Evolutionary conservation across 306 rosid species (phyloP).

Genomic region (Rosa chinensis): DNA sequence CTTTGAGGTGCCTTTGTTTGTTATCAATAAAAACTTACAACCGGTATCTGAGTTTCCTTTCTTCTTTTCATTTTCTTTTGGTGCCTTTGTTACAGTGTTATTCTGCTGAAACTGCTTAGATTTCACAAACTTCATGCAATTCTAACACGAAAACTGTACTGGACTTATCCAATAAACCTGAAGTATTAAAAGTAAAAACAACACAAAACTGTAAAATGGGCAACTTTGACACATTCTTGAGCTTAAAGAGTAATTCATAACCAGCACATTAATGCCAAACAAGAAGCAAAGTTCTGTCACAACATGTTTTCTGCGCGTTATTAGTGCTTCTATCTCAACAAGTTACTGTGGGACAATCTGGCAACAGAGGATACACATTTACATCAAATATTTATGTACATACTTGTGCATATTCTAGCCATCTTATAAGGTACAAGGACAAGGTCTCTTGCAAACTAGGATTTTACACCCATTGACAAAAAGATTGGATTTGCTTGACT

Average conservation of each 20-base stretch:
- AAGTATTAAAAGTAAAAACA: not conserved
- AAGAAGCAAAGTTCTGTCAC: not conserved
- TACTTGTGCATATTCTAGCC: not conserved
- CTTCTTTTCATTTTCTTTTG: no score
- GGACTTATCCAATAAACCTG: not conserved
- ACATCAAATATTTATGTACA: slow-evolving; percentile 30
- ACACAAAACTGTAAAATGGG: not conserved
- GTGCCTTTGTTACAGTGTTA: no score
- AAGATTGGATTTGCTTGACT: slow-evolving; percentile 19
- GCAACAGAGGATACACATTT: slow-evolving; percentile 1
- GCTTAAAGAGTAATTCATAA: not conserved
- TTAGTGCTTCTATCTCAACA: not conserved
- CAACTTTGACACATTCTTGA: not conserved
- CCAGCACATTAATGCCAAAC: not conserved
- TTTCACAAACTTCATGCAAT: not conserved
- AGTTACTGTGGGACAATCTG: not conserved
- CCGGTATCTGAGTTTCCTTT: no score
- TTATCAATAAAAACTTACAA: no score
- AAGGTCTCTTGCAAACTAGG: slow-evolving; percentile 13
- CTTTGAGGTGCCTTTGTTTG: no score
- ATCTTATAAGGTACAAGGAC: not conserved
- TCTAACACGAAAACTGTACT: not conserved
- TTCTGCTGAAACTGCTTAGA: not conserved
- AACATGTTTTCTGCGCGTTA: not conserved
- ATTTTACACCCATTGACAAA: slow-evolving; percentile 10